Conservation (phyloP, 345 rosid genomes). For the Kandelia obovata region DNA sequence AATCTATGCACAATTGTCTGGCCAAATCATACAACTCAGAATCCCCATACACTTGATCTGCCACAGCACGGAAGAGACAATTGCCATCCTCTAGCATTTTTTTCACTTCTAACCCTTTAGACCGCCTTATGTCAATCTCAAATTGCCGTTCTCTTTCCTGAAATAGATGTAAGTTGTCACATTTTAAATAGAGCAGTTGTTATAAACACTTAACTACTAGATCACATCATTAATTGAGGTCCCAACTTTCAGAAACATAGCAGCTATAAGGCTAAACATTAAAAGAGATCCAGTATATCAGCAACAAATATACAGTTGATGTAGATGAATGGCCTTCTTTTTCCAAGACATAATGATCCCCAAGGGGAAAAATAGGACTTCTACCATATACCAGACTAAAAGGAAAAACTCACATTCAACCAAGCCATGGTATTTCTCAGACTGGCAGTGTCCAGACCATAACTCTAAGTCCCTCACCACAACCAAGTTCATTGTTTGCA, state of each 20-base stretch:
- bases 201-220: neutral
- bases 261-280: neutral
- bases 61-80: conserved; percentile 95
- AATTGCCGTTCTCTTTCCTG: conserved; percentile 95
- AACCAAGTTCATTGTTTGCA: too few species aligned
- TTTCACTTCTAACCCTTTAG: conserved; percentile 79
- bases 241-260: neutral
- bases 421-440: too few species aligned
- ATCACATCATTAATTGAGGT: neutral
- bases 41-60: conserved; percentile 99
- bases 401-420: neutral
- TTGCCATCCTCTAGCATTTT: conserved; percentile 98
- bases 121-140: conserved; percentile 74
- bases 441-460: too few species aligned
- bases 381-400: neutral
- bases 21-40: conserved; percentile 67
- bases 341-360: neutral
- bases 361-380: neutral
- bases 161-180: conserved; percentile 12
- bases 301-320: neutral
- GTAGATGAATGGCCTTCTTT: neutral
- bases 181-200: neutral
- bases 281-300: neutral
- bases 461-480: too few species aligned
- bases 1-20: conserved; percentile 95